A percentile compares a stretch with the other conserved stretches of the same genome.
Evolutionary conservation across 208 protist species (phyloP).

Genomic region (Angomonas deanei): DNA sequence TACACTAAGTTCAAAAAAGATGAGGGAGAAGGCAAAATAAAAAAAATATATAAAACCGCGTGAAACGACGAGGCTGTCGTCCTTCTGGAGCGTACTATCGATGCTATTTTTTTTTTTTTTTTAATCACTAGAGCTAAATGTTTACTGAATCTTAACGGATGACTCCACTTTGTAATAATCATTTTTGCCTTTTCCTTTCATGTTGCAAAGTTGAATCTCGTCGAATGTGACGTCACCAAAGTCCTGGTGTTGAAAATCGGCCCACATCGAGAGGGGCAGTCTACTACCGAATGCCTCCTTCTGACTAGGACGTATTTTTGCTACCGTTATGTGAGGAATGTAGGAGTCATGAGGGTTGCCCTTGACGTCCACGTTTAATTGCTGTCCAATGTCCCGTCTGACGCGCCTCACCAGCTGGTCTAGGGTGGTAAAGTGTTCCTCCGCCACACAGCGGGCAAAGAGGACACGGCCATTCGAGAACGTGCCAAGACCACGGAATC

Average conservation of each 20-base stretch:
- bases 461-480: slow-evolving; percentile 76
- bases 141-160: slow-evolving; percentile 9
- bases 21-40: slow-evolving; percentile 4
- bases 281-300: slow-evolving; percentile 34
- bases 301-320: slow-evolving; percentile 68
- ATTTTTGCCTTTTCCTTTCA: slow-evolving; percentile 39
- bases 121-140: neutral
- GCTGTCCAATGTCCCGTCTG: slow-evolving; percentile 36
- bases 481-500: slow-evolving; percentile 78
- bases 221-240: slow-evolving; percentile 84
- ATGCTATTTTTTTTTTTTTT: neutral
- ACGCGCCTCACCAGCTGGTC: slow-evolving; percentile 52
- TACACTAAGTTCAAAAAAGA: slow-evolving; percentile 1
- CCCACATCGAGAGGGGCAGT: slow-evolving; percentile 61
- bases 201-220: slow-evolving; percentile 63
- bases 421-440: slow-evolving; percentile 57
- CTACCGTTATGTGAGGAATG: slow-evolving; percentile 83
- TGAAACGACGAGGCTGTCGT: too few species aligned
- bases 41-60: too few species aligned
- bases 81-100: too few species aligned
- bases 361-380: slow-evolving; percentile 70
- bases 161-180: slow-evolving; percentile 72
- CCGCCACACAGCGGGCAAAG: slow-evolving; percentile 55
- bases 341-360: slow-evolving; percentile 88
- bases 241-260: slow-evolving; percentile 63